Evolutionary conservation across 306 rosid genomes (phyloP), one percentile per base, ranked within the genome.

Genomic region (Argentina anserina): DNA sequence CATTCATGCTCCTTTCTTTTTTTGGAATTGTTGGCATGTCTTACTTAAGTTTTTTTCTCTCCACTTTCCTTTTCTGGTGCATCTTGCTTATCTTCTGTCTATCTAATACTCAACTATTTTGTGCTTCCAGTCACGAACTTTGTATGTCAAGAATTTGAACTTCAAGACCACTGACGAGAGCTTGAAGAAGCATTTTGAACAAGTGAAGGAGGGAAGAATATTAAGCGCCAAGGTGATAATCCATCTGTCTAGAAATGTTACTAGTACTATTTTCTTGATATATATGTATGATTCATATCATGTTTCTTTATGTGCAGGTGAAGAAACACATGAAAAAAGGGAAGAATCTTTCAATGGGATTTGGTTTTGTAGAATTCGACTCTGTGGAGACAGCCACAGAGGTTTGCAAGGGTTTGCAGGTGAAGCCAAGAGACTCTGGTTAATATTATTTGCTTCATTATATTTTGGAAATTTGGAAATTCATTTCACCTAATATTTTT

Each of bases 91-190:
- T 25, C 65, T 70, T 70, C 49, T 72, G 56, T 73, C 29, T 66
- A 26, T 73, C 36, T 36, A 8, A 41, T 17, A 49, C 75, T 34
- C 64, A 10, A 18, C 70, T 50, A 40, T 53, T 53, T 59, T 71
- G 37, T 70, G 55, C 72, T 64, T 88, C 72, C 85, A 87, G 93
- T 89, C 96, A 18, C 91, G 93, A 72, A 86, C 99, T 65, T 82
- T 94, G 69, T 94, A 82, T 81, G 97, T 94, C 87, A 91, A 94
- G 97, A 94, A 94, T 75, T 87, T 94, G 78, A 94, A 90, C 78
- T 94, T 94, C 80, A 88, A 79, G 86, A 89, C 97, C 7, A 70
- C 93, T 2, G 96, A 88, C 14, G 90, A 89, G 79, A 75, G 81
- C 75, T 83, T 94, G 85, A 86, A 72, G 76, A 78, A 84, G 64